phyloP scores from a whole-genome alignment of 768 basidiomycete species.

The Gloeopeniophorella convolvens region DNA sequence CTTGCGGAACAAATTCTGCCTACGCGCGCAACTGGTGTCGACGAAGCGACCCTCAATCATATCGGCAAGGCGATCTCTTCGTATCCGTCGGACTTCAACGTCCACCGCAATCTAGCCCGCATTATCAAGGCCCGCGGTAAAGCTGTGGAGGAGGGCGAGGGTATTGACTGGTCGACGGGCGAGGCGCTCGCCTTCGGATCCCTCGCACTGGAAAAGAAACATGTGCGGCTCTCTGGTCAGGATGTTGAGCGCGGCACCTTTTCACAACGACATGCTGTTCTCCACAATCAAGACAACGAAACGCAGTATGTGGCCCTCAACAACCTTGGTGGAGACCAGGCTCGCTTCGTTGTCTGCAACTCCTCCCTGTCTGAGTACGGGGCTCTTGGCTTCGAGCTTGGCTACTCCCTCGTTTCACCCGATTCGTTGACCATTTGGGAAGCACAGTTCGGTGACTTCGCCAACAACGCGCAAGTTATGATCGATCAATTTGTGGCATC shows the following conservation, averaged over 20 bases:
- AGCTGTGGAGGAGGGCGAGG: slow-evolving; percentile 81
- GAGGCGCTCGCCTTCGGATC: slow-evolving; percentile 96
- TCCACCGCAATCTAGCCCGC: slow-evolving; percentile 90
- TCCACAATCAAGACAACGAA: slow-evolving; percentile 94
- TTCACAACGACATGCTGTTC: slow-evolving; percentile 94
- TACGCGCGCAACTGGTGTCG: slow-evolving; percentile 80
- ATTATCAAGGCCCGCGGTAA: slow-evolving; percentile 86
- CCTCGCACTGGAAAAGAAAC: slow-evolving; percentile 86
- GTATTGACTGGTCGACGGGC: slow-evolving; percentile 98
- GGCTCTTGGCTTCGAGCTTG: slow-evolving; percentile 92
- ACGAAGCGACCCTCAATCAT: slow-evolving; percentile 67
- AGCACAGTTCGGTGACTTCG: slow-evolving; percentile 98
- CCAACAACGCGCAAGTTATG: slow-evolving; percentile 95
- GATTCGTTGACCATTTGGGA: slow-evolving; percentile 94
- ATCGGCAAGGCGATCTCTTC: slow-evolving; percentile 84
- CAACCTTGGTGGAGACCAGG: slow-evolving; percentile 81
- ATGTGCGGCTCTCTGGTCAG: slow-evolving; percentile 94
- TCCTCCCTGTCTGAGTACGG: slow-evolving; percentile 96
- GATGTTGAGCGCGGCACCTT: slow-evolving; percentile 99
- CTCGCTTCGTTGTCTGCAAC: slow-evolving; percentile 93
- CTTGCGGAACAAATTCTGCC: slow-evolving; percentile 89
- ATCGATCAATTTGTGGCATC: slow-evolving; percentile 99
- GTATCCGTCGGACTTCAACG: slow-evolving; percentile 78
- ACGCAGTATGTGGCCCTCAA: slow-evolving; percentile 85
- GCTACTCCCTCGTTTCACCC: slow-evolving; percentile 96